phyloP scores from a whole-genome alignment of 108 stramenopile species.

The Pseudonitzschia multiseries region DNA sequence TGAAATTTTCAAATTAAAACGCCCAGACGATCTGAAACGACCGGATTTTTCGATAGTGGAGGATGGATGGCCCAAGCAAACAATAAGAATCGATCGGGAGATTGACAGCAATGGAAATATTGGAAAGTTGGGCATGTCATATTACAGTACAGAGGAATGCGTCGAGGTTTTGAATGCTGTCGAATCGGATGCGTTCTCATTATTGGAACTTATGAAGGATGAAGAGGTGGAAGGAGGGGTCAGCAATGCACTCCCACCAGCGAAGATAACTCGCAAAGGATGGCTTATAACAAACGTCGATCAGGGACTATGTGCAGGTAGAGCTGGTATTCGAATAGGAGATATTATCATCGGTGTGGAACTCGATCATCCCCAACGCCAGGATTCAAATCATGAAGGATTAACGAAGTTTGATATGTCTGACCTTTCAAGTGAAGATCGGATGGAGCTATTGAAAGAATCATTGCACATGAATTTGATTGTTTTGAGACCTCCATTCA shows the following conservation, averaged over 20 bases:
- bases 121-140: slow-evolving; percentile 8
- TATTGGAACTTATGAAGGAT: neutral
- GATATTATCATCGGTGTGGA: slow-evolving; percentile 36
- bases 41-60: slow-evolving; percentile 21
- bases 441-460: slow-evolving; percentile 11
- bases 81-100: slow-evolving; percentile 16
- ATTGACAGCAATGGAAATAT: neutral
- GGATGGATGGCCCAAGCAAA: slow-evolving; percentile 7
- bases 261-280: neutral
- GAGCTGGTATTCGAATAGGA: slow-evolving; percentile 20
- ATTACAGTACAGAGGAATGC: slow-evolving; percentile 20
- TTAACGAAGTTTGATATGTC: slow-evolving; percentile 4
- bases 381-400: neutral
- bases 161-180: slow-evolving; percentile 8
- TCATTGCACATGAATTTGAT: slow-evolving; percentile 22
- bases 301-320: neutral
- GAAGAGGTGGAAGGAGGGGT: neutral
- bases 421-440: neutral
- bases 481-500: slow-evolving; percentile 21
- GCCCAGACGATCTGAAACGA: neutral
- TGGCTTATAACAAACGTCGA: slow-evolving; percentile 6
- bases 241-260: neutral
- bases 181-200: slow-evolving; percentile 3
- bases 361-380: slow-evolving; percentile 3
- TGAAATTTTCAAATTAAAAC: slow-evolving; percentile 11